Evolutionary conservation across 352 stramenopile genomes (phyloP).

Genomic region (Phytophthora aleatoria): DNA sequence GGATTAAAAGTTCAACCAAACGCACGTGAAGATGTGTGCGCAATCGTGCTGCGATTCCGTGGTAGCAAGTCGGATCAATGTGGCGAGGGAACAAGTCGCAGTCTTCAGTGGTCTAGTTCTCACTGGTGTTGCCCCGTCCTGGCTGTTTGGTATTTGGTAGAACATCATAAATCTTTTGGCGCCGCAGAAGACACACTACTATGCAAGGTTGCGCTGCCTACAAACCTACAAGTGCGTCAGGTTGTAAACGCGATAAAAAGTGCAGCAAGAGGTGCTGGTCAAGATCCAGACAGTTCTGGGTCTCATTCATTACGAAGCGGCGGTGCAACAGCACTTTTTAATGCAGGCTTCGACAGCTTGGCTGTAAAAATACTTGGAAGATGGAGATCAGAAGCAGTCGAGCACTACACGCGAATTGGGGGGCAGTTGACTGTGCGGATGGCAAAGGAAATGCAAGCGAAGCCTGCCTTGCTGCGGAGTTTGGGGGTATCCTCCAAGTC

Average conservation of each 20-base stretch:
- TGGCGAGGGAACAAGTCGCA: no score
- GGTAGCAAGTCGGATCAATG: no score
- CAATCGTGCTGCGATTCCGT: no score
- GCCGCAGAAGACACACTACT: not conserved
- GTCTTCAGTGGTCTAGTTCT: no score
- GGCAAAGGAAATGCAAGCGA: not conserved
- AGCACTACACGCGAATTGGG: not conserved
- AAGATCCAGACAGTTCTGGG: not conserved
- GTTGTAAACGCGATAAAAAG: not conserved
- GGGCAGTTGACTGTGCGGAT: not conserved
- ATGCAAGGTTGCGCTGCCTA: not conserved
- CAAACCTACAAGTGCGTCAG: not conserved
- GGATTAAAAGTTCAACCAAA: not conserved
- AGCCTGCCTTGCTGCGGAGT: not conserved
- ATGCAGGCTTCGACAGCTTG: not conserved
- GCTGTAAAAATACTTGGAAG: not conserved
- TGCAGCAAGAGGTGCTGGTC: not conserved
- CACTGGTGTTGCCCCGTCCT: constrained; percentile 10
- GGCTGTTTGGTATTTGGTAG: constrained; percentile 3
- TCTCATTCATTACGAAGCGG: constrained; percentile 5
- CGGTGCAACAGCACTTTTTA: constrained; percentile 1
- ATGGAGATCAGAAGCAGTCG: not conserved
- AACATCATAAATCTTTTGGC: not conserved
- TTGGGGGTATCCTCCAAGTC: not conserved
- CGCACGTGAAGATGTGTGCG: no score